Evolutionary conservation across 2,329 filamentous ascomycete species (phyloP), one percentile per base, ranked within the genome.

Genomic region (Penicillium olsonii): DNA sequence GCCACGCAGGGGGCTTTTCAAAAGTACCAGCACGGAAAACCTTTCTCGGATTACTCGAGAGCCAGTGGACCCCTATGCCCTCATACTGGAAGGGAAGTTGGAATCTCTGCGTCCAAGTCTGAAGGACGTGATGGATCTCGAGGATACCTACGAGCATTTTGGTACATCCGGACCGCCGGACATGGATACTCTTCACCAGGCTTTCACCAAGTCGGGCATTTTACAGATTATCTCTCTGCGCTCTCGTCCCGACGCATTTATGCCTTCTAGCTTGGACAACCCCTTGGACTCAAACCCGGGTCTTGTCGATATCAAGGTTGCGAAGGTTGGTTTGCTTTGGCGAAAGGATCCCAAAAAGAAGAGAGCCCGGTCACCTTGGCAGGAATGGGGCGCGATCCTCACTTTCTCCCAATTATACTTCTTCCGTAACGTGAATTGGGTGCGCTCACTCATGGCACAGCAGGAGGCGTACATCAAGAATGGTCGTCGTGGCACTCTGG

Each of bases 341-440:
- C 85, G 94, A 37, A 99, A 99, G 68, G 91, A 96, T 56, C 76
- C 81, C 1, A 96, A 95, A 74, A 96, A 92, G 73, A 92, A 94
- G 74, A 95, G 95, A 71, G 87, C 91, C 0, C 83, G 92, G 37
- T 96, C 92, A 10, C 92, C 94, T 1, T 99, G 94, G 94, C 92
- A 96, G 67, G 94, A 99, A 78, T 99, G 94, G 94, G 94, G 94
- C 44, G 94, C 91, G 19, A 88, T 99, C 50, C 80, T 99, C 24
- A 99, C 94, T 0, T 90, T 92, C n/a, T 95, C 94, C 5, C 92
- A 96, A 65, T 81, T 99, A 7, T 99, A 96, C 69, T 90, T 99
- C 70, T 99, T 97, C 75, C 87, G 90, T 50, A 96, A 97, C 67
- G 87, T 90, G 5, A 80, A 85, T 17, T 99, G 94, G 92, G 85